Conservation (phyloP, 2,329 filamentous ascomycete species). For the Fusarium odoratissimum region DNA sequence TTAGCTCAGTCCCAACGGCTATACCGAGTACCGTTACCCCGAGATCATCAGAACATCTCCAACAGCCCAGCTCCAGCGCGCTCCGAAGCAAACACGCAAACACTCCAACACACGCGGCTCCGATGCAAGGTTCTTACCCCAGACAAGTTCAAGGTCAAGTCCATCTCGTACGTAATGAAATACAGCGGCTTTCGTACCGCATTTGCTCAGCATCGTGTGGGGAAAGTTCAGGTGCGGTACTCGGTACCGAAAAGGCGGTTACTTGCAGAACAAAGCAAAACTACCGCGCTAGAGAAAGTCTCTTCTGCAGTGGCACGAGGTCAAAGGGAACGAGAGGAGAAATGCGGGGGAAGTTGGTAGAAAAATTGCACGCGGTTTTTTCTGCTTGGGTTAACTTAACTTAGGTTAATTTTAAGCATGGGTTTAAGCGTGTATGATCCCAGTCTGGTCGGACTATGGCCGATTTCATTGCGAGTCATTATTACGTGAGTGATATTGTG, state of each 20-base stretch:
- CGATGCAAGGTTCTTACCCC: constrained; percentile 23
- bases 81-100: not conserved
- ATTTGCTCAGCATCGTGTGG: constrained; percentile 33
- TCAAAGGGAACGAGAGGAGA: constrained; percentile 16
- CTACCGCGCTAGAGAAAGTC: not conserved
- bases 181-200: constrained; percentile 10
- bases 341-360: constrained; percentile 31
- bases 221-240: not conserved
- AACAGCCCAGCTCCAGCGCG: constrained; percentile 3
- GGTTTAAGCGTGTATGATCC: constrained; percentile 29
- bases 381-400: not conserved
- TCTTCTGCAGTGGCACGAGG: not conserved
- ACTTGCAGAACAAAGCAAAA: constrained; percentile 8
- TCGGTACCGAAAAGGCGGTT: constrained; percentile 8
- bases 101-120: constrained; percentile 16
- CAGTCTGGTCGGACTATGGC: constrained; percentile 17
- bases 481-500: constrained; percentile 3
- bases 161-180: constrained; percentile 24
- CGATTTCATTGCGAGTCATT: constrained; percentile 24
- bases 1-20: not conserved
- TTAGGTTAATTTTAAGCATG: constrained; percentile 33
- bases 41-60: not conserved
- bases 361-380: not conserved
- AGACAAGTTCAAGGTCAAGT: not conserved
- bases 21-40: constrained; percentile 1